A percentile compares a stretch with the other conserved stretches of the same genome.
phyloP scores from a whole-genome alignment of 1,284 basidiomycete species.

The Ustilago xerochloae region DNA sequence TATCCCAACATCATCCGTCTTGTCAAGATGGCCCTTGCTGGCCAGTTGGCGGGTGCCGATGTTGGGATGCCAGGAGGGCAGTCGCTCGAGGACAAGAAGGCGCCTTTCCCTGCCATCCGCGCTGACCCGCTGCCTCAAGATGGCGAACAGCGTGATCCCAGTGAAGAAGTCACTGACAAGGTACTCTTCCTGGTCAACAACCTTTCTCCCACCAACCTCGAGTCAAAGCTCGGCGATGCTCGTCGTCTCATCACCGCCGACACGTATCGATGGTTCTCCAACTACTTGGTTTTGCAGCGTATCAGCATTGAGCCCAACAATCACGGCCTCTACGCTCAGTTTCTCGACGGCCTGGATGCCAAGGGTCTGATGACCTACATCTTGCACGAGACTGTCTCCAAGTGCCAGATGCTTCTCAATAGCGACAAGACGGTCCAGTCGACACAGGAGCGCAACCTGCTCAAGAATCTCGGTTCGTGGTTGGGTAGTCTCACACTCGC shows the following conservation, averaged over 20 bases:
- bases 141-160: conserved; percentile 72
- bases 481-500: conserved; percentile 92
- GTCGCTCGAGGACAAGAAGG: conserved; percentile 63
- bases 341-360: conserved; percentile 80
- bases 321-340: conserved; percentile 91
- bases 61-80: conserved; percentile 35
- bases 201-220: conserved; percentile 92
- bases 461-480: conserved; percentile 97
- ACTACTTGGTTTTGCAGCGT: conserved; percentile 95
- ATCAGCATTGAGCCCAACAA: conserved; percentile 97
- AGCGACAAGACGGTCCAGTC: conserved; percentile 88
- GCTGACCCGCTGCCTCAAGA: conserved; percentile 68
- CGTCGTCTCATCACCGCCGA: conserved; percentile 56
- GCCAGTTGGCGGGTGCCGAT: conserved; percentile 32
- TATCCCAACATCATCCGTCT: conserved; percentile 80
- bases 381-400: conserved; percentile 85
- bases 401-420: conserved; percentile 88
- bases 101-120: conserved; percentile 70
- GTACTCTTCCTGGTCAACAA: conserved; percentile 99
- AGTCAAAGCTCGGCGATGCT: conserved; percentile 72
- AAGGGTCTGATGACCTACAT: conserved; percentile 72
- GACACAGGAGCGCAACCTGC: conserved; percentile 80
- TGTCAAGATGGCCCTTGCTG: conserved; percentile 55
- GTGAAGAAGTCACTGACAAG: conserved; percentile 89
- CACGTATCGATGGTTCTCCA: conserved; percentile 85